Evolutionary conservation across 139 green algal genomes (phyloP).

Genomic region (Microglena sp.): DNA sequence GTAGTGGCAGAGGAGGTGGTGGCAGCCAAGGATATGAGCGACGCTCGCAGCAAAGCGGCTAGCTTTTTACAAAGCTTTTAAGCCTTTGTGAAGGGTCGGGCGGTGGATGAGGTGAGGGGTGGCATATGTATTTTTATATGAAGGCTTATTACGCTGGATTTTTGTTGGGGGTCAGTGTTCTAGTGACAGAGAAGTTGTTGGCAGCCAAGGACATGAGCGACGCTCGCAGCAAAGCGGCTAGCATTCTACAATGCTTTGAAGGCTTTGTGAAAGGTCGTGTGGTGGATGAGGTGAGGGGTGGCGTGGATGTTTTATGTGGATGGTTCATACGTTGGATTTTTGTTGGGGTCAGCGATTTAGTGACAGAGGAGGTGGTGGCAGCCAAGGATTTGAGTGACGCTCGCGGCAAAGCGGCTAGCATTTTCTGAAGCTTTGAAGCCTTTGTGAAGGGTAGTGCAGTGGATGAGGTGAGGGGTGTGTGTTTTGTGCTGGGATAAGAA

Average conservation of each 20-base stretch:
- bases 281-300: not conserved
- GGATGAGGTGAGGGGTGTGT: not conserved
- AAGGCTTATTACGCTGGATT: too few species aligned
- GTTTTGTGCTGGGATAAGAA: too few species aligned
- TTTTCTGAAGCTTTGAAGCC: not conserved
- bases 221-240: not conserved
- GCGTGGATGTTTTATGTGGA: not conserved
- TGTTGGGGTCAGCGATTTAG: not conserved
- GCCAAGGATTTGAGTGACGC: not conserved
- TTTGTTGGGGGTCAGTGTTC: not conserved
- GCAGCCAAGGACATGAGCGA: not conserved
- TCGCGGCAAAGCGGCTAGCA: constrained; percentile 6
- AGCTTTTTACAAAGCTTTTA: not conserved
- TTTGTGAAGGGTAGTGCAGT: not conserved
- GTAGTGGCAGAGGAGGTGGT: too few species aligned
- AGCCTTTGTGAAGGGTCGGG: not conserved
- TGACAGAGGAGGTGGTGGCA: too few species aligned
- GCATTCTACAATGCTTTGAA: not conserved
- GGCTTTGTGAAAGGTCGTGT: not conserved
- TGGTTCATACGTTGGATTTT: not conserved
- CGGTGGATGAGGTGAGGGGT: not conserved
- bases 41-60: constrained; percentile 6
- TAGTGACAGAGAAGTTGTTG: not conserved
- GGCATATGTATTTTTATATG: not conserved
- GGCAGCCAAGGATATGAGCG: not conserved